These are phyloP conservation scores for Amanita molliuscula DNA, from an alignment of 768 basidiomycete species.

Conservation along the genomic window DNA sequence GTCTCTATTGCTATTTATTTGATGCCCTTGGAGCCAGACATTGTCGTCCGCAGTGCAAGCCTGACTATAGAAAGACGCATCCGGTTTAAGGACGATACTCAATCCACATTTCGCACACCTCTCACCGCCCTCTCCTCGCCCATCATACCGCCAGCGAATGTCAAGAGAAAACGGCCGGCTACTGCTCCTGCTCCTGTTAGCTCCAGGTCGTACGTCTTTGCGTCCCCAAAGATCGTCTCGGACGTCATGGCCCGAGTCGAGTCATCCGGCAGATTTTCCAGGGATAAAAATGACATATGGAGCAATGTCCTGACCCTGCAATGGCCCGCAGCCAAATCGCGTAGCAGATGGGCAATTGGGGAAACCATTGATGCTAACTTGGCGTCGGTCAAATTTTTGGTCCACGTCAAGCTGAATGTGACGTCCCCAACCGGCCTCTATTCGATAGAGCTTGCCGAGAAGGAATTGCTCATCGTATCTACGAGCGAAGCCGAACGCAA, in stretches of 20 bases:
- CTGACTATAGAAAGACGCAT: slow-evolving; percentile 67
- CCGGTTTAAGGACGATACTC: slow-evolving; percentile 33
- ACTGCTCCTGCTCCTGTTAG: slow-evolving; percentile 16
- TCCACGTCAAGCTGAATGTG: slow-evolving; percentile 45
- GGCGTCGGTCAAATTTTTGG: slow-evolving; percentile 58
- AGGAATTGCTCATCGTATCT: slow-evolving; percentile 55
- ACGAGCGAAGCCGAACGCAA: slow-evolving; percentile 63
- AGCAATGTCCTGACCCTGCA: slow-evolving; percentile 56
- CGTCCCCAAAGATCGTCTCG: slow-evolving; percentile 30
- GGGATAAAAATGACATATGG: slow-evolving; percentile 49
- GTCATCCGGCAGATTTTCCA: slow-evolving; percentile 46
- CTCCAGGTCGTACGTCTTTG: slow-evolving; percentile 15
- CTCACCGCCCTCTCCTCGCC: not conserved
- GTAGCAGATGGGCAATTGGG: slow-evolving; percentile 69
- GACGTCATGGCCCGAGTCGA: slow-evolving; percentile 49
- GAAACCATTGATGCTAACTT: slow-evolving; percentile 63
- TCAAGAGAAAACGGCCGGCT: slow-evolving; percentile 6
- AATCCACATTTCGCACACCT: not conserved
- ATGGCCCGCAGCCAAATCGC: slow-evolving; percentile 62
- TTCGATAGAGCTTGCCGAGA: slow-evolving; percentile 58
- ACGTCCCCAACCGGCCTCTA: slow-evolving; percentile 53
- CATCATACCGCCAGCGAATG: not conserved
- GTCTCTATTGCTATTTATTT: slow-evolving; percentile 56
- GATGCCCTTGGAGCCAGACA: slow-evolving; percentile 44
- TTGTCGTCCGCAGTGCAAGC: slow-evolving; percentile 51